Evolutionary conservation across 495 filamentous ascomycete genomes (phyloP).

Genomic region (Lophiostoma macrostomum): DNA sequence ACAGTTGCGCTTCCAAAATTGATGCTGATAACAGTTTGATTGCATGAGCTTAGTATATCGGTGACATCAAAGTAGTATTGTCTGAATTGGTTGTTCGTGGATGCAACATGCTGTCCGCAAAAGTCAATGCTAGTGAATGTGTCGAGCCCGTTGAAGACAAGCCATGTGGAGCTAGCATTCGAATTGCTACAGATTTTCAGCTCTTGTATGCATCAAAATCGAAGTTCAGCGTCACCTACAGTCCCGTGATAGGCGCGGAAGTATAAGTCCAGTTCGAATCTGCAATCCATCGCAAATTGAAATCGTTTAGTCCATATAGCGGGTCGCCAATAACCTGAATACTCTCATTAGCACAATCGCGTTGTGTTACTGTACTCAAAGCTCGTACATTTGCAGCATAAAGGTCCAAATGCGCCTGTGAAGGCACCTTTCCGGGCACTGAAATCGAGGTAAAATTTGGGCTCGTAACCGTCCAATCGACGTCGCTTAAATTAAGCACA

Average conservation of each 20-base stretch:
- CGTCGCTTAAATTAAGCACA: constrained; percentile 52
- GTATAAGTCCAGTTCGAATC: constrained; percentile 63
- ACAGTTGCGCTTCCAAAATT: constrained; percentile 58
- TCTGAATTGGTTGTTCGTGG: constrained; percentile 69
- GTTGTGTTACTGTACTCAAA: constrained; percentile 30
- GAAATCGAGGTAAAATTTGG: constrained; percentile 46
- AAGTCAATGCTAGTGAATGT: constrained; percentile 62
- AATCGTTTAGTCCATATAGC: constrained; percentile 59
- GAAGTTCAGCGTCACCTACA: not conserved
- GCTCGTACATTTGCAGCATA: constrained; percentile 43
- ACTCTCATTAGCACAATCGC: constrained; percentile 4
- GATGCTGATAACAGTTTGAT: constrained; percentile 44
- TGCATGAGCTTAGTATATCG: constrained; percentile 48
- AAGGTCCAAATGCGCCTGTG: constrained; percentile 62
- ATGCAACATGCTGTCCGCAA: constrained; percentile 59
- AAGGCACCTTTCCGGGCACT: constrained; percentile 60
- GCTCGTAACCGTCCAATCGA: constrained; percentile 57
- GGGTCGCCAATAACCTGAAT: constrained; percentile 32
- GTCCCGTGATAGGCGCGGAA: constrained; percentile 45
- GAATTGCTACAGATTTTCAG: not conserved
- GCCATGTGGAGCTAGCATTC: constrained; percentile 36
- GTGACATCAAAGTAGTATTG: constrained; percentile 69
- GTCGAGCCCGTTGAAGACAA: constrained; percentile 61
- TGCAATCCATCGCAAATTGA: constrained; percentile 60
- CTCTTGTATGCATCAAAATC: not conserved